phyloP scores from a whole-genome alignment of 805 yeast genomes.

The Myxozyma melibiosi region DNA sequence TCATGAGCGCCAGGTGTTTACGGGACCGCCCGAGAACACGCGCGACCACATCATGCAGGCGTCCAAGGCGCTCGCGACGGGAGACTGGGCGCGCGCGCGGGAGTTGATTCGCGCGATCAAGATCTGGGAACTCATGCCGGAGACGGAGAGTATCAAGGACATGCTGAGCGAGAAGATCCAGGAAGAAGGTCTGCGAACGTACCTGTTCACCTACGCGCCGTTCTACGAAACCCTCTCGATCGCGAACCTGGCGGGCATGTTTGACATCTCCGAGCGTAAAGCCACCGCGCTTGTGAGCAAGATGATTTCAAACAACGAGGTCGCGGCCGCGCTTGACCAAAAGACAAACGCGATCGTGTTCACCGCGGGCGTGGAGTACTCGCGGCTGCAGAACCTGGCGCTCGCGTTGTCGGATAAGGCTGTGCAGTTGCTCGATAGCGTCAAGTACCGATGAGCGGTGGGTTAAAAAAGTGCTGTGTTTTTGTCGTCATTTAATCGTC shows the following conservation, averaged over 20 bases:
- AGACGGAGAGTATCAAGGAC: slow-evolving; percentile 64
- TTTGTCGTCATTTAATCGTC: background rate
- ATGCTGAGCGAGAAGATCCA: slow-evolving; percentile 80
- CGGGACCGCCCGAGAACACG: slow-evolving; percentile 97
- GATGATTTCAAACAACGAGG: slow-evolving; percentile 77
- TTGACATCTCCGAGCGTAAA: slow-evolving; percentile 59
- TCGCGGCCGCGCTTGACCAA: slow-evolving; percentile 74
- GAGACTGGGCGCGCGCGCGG: slow-evolving; percentile 83
- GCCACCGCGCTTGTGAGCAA: slow-evolving; percentile 68
- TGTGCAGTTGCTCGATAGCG: slow-evolving; percentile 63
- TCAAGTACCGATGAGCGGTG: slow-evolving; percentile 25
- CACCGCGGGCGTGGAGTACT: slow-evolving; percentile 73
- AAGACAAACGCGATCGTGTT: slow-evolving; percentile 64
- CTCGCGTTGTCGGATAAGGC: slow-evolving; percentile 81
- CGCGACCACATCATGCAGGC: slow-evolving; percentile 93
- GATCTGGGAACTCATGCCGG: slow-evolving; percentile 82
- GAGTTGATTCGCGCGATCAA: slow-evolving; percentile 73
- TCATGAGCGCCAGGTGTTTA: slow-evolving; percentile 91
- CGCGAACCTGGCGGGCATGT: slow-evolving; percentile 62
- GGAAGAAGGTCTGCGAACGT: slow-evolving; percentile 90
- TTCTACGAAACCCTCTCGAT: slow-evolving; percentile 76
- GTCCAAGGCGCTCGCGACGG: slow-evolving; percentile 81
- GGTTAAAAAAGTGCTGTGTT: background rate
- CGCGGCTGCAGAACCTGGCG: slow-evolving; percentile 86
- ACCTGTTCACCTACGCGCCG: slow-evolving; percentile 78